Conservation (phyloP, 768 basidiomycete genomes). For the Calocera cornea region DNA sequence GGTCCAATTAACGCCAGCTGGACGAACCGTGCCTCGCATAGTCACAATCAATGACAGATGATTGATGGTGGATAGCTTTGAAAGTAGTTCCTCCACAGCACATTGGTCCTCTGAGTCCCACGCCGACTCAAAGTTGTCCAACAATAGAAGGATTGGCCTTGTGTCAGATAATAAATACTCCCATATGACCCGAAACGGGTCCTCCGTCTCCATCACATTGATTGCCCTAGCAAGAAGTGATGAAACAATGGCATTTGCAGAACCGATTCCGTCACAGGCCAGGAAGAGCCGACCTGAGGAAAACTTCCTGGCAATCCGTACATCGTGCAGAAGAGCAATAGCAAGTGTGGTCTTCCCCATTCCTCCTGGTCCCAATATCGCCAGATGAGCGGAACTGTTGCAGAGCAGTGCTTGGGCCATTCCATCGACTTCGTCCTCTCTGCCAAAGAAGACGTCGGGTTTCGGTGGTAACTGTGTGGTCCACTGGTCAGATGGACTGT, state of each 20-base stretch:
- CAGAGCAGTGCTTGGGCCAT: neutral
- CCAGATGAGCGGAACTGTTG: neutral
- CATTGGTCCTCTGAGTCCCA: conserved; percentile 22
- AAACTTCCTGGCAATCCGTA: neutral
- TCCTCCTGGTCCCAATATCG: neutral
- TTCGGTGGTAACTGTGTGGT: neutral
- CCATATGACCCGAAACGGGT: neutral
- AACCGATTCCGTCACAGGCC: neutral
- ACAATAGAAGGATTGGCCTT: conserved; percentile 19
- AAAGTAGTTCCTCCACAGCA: conserved; percentile 20
- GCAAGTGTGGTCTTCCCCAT: neutral
- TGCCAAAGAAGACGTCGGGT: neutral
- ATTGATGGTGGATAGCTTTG: conserved; percentile 17
- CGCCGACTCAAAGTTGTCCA: conserved; percentile 33
- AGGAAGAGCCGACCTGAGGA: neutral
- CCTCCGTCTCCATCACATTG: neutral
- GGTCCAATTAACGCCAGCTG: conserved; percentile 7
- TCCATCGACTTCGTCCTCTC: neutral
- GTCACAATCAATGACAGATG: conserved; percentile 26
- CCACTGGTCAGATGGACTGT: neutral
- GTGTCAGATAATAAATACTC: neutral
- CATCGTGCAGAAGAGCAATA: neutral
- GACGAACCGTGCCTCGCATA: conserved; percentile 18
- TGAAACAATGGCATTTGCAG: neutral
- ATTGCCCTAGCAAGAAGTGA: neutral